Evolutionary conservation across 768 basidiomycete genomes (phyloP).

Genomic region (Cantharellus anzutake): DNA sequence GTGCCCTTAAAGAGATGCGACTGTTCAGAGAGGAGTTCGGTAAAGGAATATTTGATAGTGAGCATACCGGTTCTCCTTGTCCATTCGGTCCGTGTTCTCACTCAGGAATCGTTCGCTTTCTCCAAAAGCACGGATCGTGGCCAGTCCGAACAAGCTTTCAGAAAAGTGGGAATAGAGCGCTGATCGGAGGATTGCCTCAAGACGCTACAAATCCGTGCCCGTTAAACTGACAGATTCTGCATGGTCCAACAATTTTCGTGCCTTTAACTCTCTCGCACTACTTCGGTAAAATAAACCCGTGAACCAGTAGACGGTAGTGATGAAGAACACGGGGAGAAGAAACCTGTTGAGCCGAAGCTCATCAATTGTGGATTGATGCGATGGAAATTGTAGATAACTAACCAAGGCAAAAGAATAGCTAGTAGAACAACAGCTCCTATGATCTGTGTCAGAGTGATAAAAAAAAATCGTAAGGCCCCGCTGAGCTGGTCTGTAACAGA

Average conservation of each 20-base stretch:
- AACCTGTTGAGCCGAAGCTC: neutral
- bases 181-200: slow-evolving; percentile 55
- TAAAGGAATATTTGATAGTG: too few relatives aligned
- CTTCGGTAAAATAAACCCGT: slow-evolving; percentile 12
- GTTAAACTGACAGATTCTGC: neutral
- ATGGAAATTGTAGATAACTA: neutral
- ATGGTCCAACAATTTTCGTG: neutral
- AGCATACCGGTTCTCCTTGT: slow-evolving; percentile 41
- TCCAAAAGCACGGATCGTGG: slow-evolving; percentile 57
- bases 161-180: slow-evolving; percentile 61
- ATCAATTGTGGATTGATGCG: neutral
- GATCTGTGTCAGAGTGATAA: neutral
- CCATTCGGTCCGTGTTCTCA: slow-evolving; percentile 46
- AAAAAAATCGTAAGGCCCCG: neutral
- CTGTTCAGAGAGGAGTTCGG: neutral
- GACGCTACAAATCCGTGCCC: neutral
- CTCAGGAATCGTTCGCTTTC: slow-evolving; percentile 39
- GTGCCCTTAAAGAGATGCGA: neutral
- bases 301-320: slow-evolving; percentile 9
- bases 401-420: neutral
- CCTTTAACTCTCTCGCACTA: slow-evolving; percentile 5
- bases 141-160: slow-evolving; percentile 52
- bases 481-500: neutral
- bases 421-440: slow-evolving; percentile 5
- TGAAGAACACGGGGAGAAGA: slow-evolving; percentile 7